These are phyloP conservation scores for Aspergillus panamensis DNA, from an alignment of 495 filamentous ascomycete genomes.

Conservation along the genomic window DNA sequence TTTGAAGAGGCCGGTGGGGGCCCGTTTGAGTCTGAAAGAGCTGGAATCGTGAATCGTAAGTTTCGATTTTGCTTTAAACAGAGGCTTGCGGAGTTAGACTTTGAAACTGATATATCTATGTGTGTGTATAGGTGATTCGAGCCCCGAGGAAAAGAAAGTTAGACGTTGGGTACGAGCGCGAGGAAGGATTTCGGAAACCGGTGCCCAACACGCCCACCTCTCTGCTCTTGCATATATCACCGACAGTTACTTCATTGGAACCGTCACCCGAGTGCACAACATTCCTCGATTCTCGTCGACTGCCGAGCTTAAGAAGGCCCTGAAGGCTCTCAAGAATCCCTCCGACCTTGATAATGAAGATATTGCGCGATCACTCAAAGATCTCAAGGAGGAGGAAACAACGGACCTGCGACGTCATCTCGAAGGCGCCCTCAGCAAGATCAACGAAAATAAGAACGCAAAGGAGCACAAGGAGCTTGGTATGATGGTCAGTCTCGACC, in stretches of 20 bases:
- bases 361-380: constrained; percentile 38
- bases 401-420: constrained; percentile 37
- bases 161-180: constrained; percentile 77
- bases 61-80: constrained; percentile 5
- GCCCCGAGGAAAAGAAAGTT: constrained; percentile 62
- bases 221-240: constrained; percentile 88
- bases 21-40: constrained; percentile 41
- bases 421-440: constrained; percentile 34
- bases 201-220: constrained; percentile 75
- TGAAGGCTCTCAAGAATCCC: constrained; percentile 45
- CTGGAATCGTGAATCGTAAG: constrained; percentile 45
- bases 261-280: constrained; percentile 71
- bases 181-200: constrained; percentile 65
- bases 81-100: not conserved
- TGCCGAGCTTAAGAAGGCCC: constrained; percentile 33
- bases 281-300: constrained; percentile 59
- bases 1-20: constrained; percentile 34
- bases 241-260: constrained; percentile 89
- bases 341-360: constrained; percentile 46
- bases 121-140: constrained; percentile 35
- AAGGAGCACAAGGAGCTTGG: constrained; percentile 53
- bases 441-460: constrained; percentile 19
- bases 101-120: constrained; percentile 16
- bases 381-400: constrained; percentile 44
- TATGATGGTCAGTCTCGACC: constrained; percentile 96